Evolutionary conservation across 2,329 filamentous ascomycete species (phyloP), one percentile per base, ranked within the genome.

Genomic region (Aurifilum marmelostoma): DNA sequence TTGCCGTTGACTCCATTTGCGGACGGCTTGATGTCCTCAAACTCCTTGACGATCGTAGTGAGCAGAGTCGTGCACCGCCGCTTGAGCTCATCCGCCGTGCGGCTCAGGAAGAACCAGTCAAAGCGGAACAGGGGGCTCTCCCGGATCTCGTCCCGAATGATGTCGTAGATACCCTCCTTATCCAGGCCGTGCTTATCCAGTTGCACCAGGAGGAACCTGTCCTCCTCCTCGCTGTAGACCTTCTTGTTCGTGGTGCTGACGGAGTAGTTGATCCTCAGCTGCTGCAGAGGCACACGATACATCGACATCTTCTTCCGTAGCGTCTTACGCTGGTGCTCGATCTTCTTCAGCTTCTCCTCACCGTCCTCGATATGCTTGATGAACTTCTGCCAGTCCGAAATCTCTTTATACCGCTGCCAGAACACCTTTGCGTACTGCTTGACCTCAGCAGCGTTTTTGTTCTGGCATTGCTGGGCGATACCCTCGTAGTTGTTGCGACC

Each of bases 221-320:
- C 96, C 79, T 99, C 96, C 77, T 99, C 96, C 78, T 99, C 97
- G 0, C 94, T 98, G 79, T 99, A 99, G 0, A 99, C 94, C 83
- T 99, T 99, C 84, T 99, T 99, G 87, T 99, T 99, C 12, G 97
- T 99, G 2, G 96, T 99, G 8, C 94, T 97, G 37, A 99, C 96
- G 0, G 94, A 97, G 81, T 99, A 99, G 82, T 97, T 98, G 83
- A 99, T 94, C 84, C 97, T 97, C 76, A 99, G 89, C 80, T 99
- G 96, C 79, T 99, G 96, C 21, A 99, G 86, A 32, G 96, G 97
- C 63, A 98, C 95, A n/a, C 96, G 92, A 78, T 97, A 98, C 84
- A 96, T 93, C 75, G 91, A 88, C 87, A 99, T 92, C 87, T 99
- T 99, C 87, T 94, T 97, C 72, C 91, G 89, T 67, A 99, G 87